Conservation (phyloP, 176 grass and related monocot species). For the Lolium perenne region DNA sequence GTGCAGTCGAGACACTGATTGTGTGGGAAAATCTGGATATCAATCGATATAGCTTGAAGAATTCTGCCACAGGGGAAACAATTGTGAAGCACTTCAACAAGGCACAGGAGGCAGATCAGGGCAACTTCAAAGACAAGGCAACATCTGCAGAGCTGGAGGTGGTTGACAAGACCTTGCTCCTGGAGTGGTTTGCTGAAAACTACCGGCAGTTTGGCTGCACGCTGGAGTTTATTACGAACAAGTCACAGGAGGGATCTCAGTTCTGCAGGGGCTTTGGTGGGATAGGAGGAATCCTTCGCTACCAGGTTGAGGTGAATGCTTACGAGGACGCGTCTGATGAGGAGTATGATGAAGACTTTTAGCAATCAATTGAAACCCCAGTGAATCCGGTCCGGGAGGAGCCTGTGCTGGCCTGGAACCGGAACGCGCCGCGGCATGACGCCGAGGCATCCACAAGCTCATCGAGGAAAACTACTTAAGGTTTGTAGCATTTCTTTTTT, state of each 20-base stretch:
- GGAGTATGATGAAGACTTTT: conserved; percentile 43
- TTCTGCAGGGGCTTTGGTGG: conserved; percentile 54
- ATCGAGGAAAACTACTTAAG: conserved; percentile 33
- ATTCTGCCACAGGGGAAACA: background rate
- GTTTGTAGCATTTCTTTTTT: background rate
- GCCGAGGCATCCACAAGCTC: conserved; percentile 32
- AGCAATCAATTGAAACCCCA: conserved; percentile 46
- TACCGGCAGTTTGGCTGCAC: conserved; percentile 45
- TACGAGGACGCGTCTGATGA: conserved; percentile 40
- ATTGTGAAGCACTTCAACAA: conserved; percentile 24
- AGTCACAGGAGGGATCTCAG: conserved; percentile 52
- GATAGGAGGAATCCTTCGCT: conserved; percentile 51
- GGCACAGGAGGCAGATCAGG: conserved; percentile 43
- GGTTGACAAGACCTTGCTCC: conserved; percentile 26
- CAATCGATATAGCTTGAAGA: background rate
- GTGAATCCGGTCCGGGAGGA: conserved; percentile 43
- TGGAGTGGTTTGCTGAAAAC: conserved; percentile 54
- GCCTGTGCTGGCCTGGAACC: conserved; percentile 32
- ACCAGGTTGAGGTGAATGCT: conserved; percentile 44
- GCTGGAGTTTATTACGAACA: conserved; percentile 49
- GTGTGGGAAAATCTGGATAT: conserved; percentile 28
- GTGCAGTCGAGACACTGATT: conserved; percentile 11
- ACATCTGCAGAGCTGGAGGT: conserved; percentile 41
- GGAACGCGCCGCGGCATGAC: conserved; percentile 1
- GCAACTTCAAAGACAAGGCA: conserved; percentile 37